Evolutionary conservation across 2,329 filamentous ascomycete genomes (phyloP), one percentile per base, ranked within the genome.

Genomic region (Scytalidium lignicola): DNA sequence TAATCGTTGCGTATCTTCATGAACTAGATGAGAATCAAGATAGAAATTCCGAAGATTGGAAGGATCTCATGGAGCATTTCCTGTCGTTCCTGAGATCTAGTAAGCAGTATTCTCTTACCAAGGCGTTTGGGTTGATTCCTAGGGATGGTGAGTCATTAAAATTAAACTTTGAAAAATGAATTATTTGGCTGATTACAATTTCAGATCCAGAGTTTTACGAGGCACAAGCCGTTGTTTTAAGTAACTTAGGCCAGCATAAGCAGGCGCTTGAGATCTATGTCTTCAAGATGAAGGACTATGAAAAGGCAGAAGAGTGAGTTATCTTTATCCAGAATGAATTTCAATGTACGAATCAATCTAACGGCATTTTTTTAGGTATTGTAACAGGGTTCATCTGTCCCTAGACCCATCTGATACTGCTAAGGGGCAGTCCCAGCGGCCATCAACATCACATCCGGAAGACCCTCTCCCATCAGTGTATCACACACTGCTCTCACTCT

Each of bases 251-350:
- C 6, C 86, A 92, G 60, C 91, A 99, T 70, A 91, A 90, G 64
- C 90, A 97, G 68, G 93, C 93, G 0, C 73, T 99, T n/a, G 87
- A 93, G 64, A 96, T 99, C 46, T 99, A 96, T 65, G 92, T 97
- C 22, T 99, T 96, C 70, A 93, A 92, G 66, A 80, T 99, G 66
- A 74, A 87, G 57, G 86, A 96, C 65, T 92, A 88, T 54, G 74
- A 72, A 12, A 97, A 96, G 68, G 93, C 93, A 26, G 93, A 99
- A 78, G 90, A 96, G 85, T 96, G 72, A 53, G 83, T 74, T 19
- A 9, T 41, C 28, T 42, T 41, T 3, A 39, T 10, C 19, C 18
- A 21, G 13, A 40, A 41, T 29, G 21, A 6, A 17, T 44, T 23
- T 12, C 15, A 4, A 37, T 37, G 15, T 9, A 17, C 23, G 32